phyloP scores from a whole-genome alignment of 768 basidiomycete genomes.

The Leucogyrophana mollusca region DNA sequence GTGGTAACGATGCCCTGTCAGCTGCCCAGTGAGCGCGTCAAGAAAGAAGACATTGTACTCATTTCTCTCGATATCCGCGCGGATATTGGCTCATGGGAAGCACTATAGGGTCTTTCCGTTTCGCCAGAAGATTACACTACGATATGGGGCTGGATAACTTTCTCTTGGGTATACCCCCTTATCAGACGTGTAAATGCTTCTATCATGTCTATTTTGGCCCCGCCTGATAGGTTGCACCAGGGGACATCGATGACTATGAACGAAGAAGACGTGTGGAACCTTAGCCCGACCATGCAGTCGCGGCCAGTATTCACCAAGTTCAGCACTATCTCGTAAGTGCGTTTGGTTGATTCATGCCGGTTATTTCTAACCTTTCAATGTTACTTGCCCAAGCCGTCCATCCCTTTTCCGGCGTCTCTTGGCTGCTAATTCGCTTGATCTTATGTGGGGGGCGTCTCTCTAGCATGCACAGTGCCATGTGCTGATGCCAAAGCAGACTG shows the following conservation, averaged over 20 bases:
- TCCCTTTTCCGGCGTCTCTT: constrained; percentile 35
- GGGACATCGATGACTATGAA: constrained; percentile 54
- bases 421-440: constrained; percentile 38
- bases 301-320: constrained; percentile 60
- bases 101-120: constrained; percentile 22
- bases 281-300: constrained; percentile 69
- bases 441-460: constrained; percentile 17
- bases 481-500: constrained; percentile 30
- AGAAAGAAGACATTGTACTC: constrained; percentile 64
- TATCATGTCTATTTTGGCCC: not conserved
- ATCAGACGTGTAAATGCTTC: constrained; percentile 35
- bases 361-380: too few species aligned
- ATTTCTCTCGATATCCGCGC: not conserved
- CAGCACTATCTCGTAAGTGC: constrained; percentile 7
- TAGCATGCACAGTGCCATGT: not conserved
- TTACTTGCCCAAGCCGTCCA: not conserved
- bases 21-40: constrained; percentile 52
- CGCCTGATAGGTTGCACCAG: not conserved
- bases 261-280: constrained; percentile 69
- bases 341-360: not conserved
- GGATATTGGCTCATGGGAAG: constrained; percentile 2
- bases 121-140: constrained; percentile 74
- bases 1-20: constrained; percentile 64
- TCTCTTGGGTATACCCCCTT: constrained; percentile 69
- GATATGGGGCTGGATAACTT: constrained; percentile 70